Evolutionary conservation across 768 basidiomycete genomes (phyloP).

Genomic region (Pilatotrama ljubarskyi): DNA sequence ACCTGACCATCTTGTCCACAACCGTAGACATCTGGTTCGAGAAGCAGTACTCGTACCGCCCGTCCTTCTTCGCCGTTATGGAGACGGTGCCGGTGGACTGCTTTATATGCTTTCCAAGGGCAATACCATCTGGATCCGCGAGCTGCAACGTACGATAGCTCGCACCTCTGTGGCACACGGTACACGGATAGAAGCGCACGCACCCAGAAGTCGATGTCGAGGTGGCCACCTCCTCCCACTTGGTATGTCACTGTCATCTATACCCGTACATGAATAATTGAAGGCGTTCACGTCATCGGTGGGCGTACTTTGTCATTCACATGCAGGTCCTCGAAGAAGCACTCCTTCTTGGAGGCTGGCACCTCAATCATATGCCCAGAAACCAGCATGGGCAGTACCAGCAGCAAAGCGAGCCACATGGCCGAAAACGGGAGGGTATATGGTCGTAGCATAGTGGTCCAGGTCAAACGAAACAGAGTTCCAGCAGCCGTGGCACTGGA

Average conservation of each 20-base stretch:
- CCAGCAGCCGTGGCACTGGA: background rate
- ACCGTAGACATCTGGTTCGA: constrained; percentile 98
- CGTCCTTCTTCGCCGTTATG: constrained; percentile 85
- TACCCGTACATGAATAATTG: background rate
- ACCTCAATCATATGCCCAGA: constrained; percentile 75
- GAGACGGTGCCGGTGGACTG: constrained; percentile 88
- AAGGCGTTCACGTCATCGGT: background rate
- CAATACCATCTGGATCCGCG: constrained; percentile 66
- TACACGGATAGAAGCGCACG: constrained; percentile 17
- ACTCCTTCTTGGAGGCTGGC: constrained; percentile 81
- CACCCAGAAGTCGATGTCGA: constrained; percentile 98
- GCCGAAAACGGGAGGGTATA: constrained; percentile 42
- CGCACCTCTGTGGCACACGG: constrained; percentile 5
- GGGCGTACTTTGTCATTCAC: constrained; percentile 77
- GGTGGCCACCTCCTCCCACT: constrained; percentile 94
- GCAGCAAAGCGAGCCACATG: constrained; percentile 42
- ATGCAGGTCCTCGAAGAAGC: constrained; percentile 95
- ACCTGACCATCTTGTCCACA: constrained; percentile 95
- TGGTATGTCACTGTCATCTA: constrained; percentile 99
- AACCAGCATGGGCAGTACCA: constrained; percentile 36
- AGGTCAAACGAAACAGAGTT: background rate
- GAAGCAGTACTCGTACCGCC: constrained; percentile 94
- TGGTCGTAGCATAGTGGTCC: constrained; percentile 39
- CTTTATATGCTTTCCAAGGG: constrained; percentile 78
- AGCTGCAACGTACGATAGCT: constrained; percentile 50